Evolutionary conservation across 306 rosid genomes (phyloP).

Genomic region (Canavalia gladiata): DNA sequence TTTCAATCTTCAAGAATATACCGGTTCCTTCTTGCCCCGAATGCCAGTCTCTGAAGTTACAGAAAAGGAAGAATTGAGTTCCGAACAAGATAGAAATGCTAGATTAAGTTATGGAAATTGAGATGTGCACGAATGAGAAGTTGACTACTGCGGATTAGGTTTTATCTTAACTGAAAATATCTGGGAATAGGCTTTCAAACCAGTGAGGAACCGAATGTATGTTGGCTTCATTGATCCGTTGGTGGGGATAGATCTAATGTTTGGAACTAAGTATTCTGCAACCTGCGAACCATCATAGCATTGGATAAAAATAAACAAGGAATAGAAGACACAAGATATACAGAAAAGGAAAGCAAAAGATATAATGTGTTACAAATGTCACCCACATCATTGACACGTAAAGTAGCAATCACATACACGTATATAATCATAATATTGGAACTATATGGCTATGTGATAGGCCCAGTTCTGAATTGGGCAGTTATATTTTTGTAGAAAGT

Average conservation of each 20-base stretch:
- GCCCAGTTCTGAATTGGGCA: no score
- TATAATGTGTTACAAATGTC: neutral
- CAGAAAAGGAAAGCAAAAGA: slow-evolving; percentile 16
- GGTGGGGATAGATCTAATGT: slow-evolving; percentile 70
- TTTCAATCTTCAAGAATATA: slow-evolving; percentile 81
- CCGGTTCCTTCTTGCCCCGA: slow-evolving; percentile 95
- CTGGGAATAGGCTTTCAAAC: slow-evolving; percentile 90
- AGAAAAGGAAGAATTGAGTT: slow-evolving; percentile 36
- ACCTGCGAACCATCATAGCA: slow-evolving; percentile 64
- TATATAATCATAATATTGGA: neutral
- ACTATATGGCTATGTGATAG: neutral
- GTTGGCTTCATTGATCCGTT: slow-evolving; percentile 83
- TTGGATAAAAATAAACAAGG: neutral
- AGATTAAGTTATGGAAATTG: slow-evolving; percentile 2
- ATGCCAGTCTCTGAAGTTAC: slow-evolving; percentile 79
- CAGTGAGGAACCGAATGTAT: slow-evolving; percentile 90
- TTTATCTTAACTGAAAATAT: slow-evolving; percentile 87
- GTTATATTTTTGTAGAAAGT: no score
- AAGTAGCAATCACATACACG: slow-evolving; percentile 12
- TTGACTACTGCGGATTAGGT: slow-evolving; percentile 11
- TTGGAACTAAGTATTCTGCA: slow-evolving; percentile 88
- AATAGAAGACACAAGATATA: slow-evolving; percentile 16
- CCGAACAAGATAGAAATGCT: slow-evolving; percentile 26
- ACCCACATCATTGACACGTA: slow-evolving; percentile 3
- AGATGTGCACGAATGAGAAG: slow-evolving; percentile 1